Conservation (phyloP, 2,329 filamentous ascomycete species). For the Colletotrichum nymphaeae region DNA sequence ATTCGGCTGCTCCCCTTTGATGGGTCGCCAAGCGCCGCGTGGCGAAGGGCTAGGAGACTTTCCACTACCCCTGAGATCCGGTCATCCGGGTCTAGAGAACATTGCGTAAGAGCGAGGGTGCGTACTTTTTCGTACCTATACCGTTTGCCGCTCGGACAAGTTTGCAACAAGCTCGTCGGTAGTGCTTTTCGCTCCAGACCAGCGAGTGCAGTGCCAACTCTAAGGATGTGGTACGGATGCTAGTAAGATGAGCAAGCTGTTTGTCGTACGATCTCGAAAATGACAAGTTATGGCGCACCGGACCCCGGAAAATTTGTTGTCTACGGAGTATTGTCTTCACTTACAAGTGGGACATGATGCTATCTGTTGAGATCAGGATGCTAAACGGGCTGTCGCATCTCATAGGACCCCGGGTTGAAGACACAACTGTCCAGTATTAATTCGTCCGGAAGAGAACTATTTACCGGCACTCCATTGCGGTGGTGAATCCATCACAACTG, state of each 20-base stretch:
- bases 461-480: neutral
- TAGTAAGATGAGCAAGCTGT: neutral
- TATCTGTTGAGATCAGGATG: neutral
- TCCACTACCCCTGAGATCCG: slow-evolving; percentile 35
- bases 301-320: neutral
- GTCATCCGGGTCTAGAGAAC: slow-evolving; percentile 35
- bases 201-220: neutral
- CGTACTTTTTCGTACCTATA: slow-evolving; percentile 28
- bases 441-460: neutral
- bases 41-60: slow-evolving; percentile 35
- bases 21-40: slow-evolving; percentile 35
- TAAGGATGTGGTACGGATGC: slow-evolving; percentile 2
- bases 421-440: neutral
- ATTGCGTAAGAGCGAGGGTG: neutral
- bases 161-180: slow-evolving; percentile 15
- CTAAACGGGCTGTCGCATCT: neutral
- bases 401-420: neutral
- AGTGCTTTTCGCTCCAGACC: slow-evolving; percentile 5
- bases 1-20: slow-evolving; percentile 38
- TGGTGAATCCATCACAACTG: neutral
- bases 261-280: slow-evolving; percentile 15
- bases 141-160: slow-evolving; percentile 19
- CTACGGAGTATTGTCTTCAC: neutral
- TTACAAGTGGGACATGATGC: neutral
- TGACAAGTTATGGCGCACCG: neutral